phyloP scores from a whole-genome alignment of 2,329 filamentous ascomycete species.

The Cryphonectria radicalis region DNA sequence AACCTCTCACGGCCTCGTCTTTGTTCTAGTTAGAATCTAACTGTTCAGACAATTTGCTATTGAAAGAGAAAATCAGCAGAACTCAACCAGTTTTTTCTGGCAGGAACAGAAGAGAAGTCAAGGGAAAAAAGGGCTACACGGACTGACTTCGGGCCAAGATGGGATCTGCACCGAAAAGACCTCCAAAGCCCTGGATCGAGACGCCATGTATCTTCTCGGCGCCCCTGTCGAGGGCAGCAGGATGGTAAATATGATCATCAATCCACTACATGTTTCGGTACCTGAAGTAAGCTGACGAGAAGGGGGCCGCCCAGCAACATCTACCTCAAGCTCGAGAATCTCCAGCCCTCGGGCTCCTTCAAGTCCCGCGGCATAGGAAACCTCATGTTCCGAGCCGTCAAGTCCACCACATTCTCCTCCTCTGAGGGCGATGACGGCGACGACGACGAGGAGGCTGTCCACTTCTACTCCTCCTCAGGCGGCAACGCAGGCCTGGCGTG shows the following conservation, averaged over 20 bases:
- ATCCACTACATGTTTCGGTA: too few relatives aligned
- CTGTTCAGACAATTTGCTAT: neutral
- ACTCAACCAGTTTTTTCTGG: neutral
- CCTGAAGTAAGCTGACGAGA: neutral
- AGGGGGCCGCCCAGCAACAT: slow-evolving; percentile 59
- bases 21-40: neutral
- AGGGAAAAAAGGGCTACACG: neutral
- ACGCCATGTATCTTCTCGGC: slow-evolving; percentile 71
- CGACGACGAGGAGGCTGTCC: slow-evolving; percentile 39
- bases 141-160: slow-evolving; percentile 28
- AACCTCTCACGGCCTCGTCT: neutral
- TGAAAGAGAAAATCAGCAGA: neutral
- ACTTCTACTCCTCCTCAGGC: slow-evolving; percentile 76
- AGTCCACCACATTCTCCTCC: slow-evolving; percentile 39
- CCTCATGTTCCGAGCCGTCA: slow-evolving; percentile 60
- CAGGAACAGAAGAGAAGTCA: neutral
- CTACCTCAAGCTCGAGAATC: slow-evolving; percentile 80
- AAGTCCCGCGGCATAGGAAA: slow-evolving; percentile 79
- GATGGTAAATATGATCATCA: slow-evolving; percentile 58
- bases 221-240: slow-evolving; percentile 66
- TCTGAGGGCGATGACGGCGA: slow-evolving; percentile 26
- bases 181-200: slow-evolving; percentile 62
- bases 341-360: slow-evolving; percentile 83
- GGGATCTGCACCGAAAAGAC: slow-evolving; percentile 37
- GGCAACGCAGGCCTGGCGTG: slow-evolving; percentile 83